These are phyloP conservation scores for Dictyostelium intermedium DNA, from an alignment of 78 protist species.

Conservation along the genomic window DNA sequence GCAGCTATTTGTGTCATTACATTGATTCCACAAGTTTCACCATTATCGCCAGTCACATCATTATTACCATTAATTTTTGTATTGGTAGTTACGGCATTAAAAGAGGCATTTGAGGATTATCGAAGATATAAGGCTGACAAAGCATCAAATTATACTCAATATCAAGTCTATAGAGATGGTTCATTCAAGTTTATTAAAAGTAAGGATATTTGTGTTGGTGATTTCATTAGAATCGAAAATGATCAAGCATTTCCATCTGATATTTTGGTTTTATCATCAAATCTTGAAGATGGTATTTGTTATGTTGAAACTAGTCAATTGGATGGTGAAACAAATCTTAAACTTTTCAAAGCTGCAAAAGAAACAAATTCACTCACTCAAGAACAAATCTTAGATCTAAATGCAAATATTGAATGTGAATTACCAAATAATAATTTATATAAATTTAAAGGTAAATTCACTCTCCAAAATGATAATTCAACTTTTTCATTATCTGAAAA, in stretches of 20 bases:
- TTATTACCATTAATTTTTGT: constrained; percentile 86
- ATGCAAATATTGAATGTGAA: constrained; percentile 43
- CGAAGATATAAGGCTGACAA: constrained; percentile 63
- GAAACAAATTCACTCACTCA: background rate
- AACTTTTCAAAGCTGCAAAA: constrained; percentile 36
- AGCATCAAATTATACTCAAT: constrained; percentile 27
- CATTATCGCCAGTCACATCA: constrained; percentile 83
- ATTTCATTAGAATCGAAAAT: constrained; percentile 28
- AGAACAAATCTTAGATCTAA: background rate
- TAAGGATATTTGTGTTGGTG: constrained; percentile 65
- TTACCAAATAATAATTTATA: constrained; percentile 34
- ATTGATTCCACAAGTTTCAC: constrained; percentile 84
- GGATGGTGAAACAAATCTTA: constrained; percentile 72
- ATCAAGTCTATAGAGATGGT: constrained; percentile 1
- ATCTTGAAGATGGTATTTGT: constrained; percentile 63
- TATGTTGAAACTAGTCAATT: constrained; percentile 77
- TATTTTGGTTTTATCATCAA: constrained; percentile 29
- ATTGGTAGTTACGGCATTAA: constrained; percentile 79
- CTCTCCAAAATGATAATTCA: background rate
- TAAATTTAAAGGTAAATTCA: constrained; percentile 37
- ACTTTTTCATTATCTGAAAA: constrained; percentile 12
- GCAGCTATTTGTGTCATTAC: constrained; percentile 79
- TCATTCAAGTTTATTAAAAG: background rate
- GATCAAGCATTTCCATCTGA: constrained; percentile 75
- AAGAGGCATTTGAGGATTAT: constrained; percentile 89